Percentiles rank a stretch among this genome's conserved stretches.
These are phyloP conservation scores for Pseudonitzschia multistriata DNA, from an alignment of 108 stramenopile species.

Conservation along the genomic window DNA sequence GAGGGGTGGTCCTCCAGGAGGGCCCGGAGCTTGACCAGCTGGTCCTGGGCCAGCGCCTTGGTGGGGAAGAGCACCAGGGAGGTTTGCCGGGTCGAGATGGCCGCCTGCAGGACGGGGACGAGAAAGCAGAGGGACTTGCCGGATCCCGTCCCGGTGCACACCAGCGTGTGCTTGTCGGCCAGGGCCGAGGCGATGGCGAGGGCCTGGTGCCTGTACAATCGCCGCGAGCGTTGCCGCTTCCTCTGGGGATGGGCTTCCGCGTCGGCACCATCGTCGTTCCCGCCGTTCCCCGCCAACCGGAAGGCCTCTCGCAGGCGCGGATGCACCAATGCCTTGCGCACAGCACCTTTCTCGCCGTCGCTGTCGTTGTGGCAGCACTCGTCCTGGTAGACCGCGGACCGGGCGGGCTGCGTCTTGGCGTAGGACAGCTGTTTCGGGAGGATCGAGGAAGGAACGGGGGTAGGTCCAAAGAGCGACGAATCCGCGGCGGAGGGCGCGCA, in stretches of 20 bases:
- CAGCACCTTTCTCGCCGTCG: slow-evolving; percentile 10
- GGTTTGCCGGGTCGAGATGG: slow-evolving; percentile 36
- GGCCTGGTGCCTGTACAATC: slow-evolving; percentile 83
- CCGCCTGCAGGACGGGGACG: slow-evolving; percentile 73
- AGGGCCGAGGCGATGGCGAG: slow-evolving; percentile 67
- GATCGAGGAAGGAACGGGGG: slow-evolving; percentile 23
- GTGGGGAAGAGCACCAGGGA: slow-evolving; percentile 93
- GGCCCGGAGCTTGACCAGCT: slow-evolving; percentile 68
- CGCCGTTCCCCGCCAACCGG: not conserved
- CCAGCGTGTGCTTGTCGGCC: slow-evolving; percentile 60
- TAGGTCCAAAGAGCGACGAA: slow-evolving; percentile 3
- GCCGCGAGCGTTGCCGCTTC: slow-evolving; percentile 24
- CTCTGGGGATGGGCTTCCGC: slow-evolving; percentile 16
- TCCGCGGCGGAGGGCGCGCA: not conserved
- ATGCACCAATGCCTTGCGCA: not conserved
- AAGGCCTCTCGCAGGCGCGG: not conserved
- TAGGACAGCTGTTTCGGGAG: slow-evolving; percentile 54
- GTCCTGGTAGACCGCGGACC: slow-evolving; percentile 39
- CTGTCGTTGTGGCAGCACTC: slow-evolving; percentile 16
- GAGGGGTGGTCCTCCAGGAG: slow-evolving; percentile 39
- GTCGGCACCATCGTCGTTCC: slow-evolving; percentile 5
- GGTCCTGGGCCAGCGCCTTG: slow-evolving; percentile 98
- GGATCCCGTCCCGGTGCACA: slow-evolving; percentile 86
- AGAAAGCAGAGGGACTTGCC: slow-evolving; percentile 89
- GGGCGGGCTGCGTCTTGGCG: slow-evolving; percentile 66